phyloP scores from a whole-genome alignment of 352 stramenopile genomes.

The Pythium apleroticum region DNA sequence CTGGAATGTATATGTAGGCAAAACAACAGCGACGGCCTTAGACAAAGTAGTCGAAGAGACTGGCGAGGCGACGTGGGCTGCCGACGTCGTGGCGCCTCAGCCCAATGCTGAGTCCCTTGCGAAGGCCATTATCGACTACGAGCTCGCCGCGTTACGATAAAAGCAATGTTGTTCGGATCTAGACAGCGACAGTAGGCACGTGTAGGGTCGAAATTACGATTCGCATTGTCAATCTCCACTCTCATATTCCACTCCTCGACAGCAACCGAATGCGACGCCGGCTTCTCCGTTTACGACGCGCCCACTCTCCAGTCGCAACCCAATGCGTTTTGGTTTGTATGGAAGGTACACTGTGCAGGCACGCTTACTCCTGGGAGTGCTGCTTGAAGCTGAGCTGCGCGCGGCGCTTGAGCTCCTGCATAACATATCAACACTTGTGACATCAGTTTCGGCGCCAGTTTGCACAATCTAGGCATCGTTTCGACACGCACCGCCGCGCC shows the following conservation, averaged over 20 bases:
- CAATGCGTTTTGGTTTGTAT: conserved; percentile 1
- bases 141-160: conserved; percentile 16
- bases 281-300: not conserved
- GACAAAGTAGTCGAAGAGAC: conserved; percentile 42
- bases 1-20: conserved; percentile 41
- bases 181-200: no score
- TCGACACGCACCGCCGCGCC: conserved; percentile 45
- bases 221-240: not conserved
- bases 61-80: conserved; percentile 40
- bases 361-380: conserved; percentile 49
- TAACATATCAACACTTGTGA: not conserved
- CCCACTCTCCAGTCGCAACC: not conserved
- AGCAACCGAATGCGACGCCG: no score
- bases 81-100: conserved; percentile 51
- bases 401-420: conserved; percentile 67
- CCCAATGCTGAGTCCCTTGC: conserved; percentile 59
- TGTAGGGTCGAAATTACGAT: no score
- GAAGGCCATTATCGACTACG: conserved; percentile 46
- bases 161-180: not conserved
- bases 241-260: not conserved
- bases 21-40: conserved; percentile 64
- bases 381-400: conserved; percentile 46
- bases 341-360: not conserved
- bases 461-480: not conserved
- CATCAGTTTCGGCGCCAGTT: not conserved